These are phyloP conservation scores for Wallemia ichthyophaga DNA, from an alignment of 1,284 basidiomycete genomes.

Conservation along the genomic window DNA sequence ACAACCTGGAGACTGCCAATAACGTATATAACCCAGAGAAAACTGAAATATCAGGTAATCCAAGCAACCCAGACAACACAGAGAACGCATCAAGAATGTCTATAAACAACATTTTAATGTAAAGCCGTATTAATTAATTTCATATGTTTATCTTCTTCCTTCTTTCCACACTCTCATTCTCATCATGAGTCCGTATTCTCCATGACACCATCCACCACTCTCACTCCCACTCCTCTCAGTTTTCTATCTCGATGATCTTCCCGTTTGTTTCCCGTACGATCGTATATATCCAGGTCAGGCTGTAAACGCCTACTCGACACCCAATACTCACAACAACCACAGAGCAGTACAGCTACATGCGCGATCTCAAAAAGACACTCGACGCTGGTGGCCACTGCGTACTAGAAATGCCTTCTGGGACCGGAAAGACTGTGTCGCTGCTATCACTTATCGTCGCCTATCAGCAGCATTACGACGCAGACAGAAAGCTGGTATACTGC, in stretches of 20 bases:
- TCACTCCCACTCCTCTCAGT: too few relatives aligned
- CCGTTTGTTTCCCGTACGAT: constrained; percentile 17
- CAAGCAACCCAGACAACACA: too few relatives aligned
- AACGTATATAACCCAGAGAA: too few relatives aligned
- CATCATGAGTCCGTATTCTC: too few relatives aligned
- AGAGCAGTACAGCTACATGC: constrained; percentile 99
- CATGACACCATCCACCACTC: too few relatives aligned
- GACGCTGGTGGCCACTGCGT: constrained; percentile 94
- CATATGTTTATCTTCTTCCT: too few relatives aligned
- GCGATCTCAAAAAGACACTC: constrained; percentile 81
- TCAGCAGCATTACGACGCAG: constrained; percentile 83
- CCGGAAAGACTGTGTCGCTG: constrained; percentile 92
- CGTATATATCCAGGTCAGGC: constrained; percentile 13
- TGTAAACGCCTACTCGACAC: not conserved
- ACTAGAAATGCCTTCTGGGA: constrained; percentile 97
- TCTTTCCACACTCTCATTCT: too few relatives aligned
- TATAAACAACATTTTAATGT: too few relatives aligned
- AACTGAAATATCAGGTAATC: too few relatives aligned
- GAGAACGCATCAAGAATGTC: too few relatives aligned
- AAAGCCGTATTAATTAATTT: too few relatives aligned
- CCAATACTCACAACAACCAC: constrained; percentile 1
- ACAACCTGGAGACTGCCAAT: too few relatives aligned
- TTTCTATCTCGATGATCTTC: constrained; percentile 3
- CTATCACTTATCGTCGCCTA: constrained; percentile 91
- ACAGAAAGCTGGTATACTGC: constrained; percentile 90